Evolutionary conservation across 2,329 filamentous ascomycete genomes (phyloP), one percentile per base, ranked within the genome.

Genomic region (Coleophoma eucalyptorum): DNA sequence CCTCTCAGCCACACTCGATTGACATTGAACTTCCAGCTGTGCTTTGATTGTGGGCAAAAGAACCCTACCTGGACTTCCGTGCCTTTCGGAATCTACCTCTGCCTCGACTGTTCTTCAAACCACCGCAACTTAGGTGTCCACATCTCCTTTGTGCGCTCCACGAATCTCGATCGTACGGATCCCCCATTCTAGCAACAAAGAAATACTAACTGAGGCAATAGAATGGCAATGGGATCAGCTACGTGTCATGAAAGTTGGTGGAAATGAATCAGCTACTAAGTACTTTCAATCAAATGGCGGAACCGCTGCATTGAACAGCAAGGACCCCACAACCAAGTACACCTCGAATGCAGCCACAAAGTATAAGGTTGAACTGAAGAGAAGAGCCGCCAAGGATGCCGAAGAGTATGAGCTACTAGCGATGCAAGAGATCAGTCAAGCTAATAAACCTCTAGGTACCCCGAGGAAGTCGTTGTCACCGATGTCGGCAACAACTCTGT

Each of bases 141-240:
- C 73, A 97, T 99, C 73, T 97, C 93, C 62, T 99, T 99, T 77
- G 94, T 99, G 65, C 88, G 94, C 65, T 97, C 93, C 55, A 97
- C 93, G 55, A 97, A 97, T 71, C 88, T 99, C 70, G 94, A 99
- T 71, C 91, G 93, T 97, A 89, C 67, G 90, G 77, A 63, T 67
- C 31, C 53, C 50, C 42, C 32, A 33, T 45, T 10, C 41, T 54
- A 53, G 49, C 53, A 50, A 20, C 26, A 5, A 3, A 21, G 8
- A 8, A 34, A 20, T 33, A 38, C 54, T 68, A 55, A 69, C 57
- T 56, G 51, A 57, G 44, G 20, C 41, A 35, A 35, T 62, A 89
- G 86, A 90, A 76, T 99, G 94, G 94, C 91, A 97, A 88, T 99
- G 94, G 94, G 91, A 97, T 61, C 94, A 99, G 70, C 80, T 99